These are phyloP conservation scores for Pseudomonodictys pantanalensis DNA, from an alignment of 495 filamentous ascomycete genomes.

Conservation along the genomic window DNA sequence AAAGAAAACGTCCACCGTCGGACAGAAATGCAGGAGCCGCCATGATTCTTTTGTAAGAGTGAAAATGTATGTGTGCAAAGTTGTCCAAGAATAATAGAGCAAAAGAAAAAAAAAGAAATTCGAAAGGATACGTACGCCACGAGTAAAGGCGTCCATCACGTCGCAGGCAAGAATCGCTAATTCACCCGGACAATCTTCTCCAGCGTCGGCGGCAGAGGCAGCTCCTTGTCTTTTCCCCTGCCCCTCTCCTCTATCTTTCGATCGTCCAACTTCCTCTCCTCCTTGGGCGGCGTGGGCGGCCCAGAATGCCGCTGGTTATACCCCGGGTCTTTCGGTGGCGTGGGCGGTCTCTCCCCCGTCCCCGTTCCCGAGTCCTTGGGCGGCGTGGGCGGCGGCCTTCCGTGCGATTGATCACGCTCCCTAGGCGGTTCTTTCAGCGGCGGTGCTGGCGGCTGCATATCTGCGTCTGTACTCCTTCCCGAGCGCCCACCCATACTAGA, in stretches of 20 bases:
- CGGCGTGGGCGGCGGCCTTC: constrained; percentile 40
- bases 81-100: too few species aligned
- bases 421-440: constrained; percentile 16
- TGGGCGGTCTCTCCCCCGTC: constrained; percentile 27
- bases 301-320: constrained; percentile 13
- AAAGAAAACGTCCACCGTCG: too few species aligned
- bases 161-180: too few species aligned
- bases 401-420: constrained; percentile 17
- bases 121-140: not conserved
- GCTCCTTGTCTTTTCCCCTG: constrained; percentile 31
- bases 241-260: too few species aligned
- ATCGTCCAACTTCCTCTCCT: too few species aligned
- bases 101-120: not conserved
- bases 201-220: constrained; percentile 30
- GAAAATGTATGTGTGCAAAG: too few species aligned
- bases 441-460: constrained; percentile 12
- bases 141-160: not conserved
- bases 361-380: constrained; percentile 33
- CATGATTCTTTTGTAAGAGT: too few species aligned
- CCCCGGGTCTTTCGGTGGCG: constrained; percentile 35
- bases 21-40: too few species aligned
- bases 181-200: constrained; percentile 30
- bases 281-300: constrained; percentile 42
- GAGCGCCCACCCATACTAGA: constrained; percentile 64
- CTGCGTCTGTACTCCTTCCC: constrained; percentile 34